Conservation (phyloP, 2,329 filamentous ascomycete genomes). For the Botryosphaeria dothidea region DNA sequence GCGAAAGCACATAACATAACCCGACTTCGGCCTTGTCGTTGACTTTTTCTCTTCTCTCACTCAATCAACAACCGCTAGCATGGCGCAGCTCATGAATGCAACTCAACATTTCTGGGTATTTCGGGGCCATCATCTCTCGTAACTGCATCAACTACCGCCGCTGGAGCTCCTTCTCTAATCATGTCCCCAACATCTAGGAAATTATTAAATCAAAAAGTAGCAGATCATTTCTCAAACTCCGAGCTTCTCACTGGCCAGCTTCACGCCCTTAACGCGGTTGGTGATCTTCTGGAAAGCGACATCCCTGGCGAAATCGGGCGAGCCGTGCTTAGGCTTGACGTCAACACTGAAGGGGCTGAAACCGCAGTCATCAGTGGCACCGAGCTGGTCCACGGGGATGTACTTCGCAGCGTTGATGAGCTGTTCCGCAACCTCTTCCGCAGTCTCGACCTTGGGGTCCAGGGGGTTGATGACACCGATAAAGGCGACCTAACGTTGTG, state of each 20-base stretch:
- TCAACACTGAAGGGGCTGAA: slow-evolving; percentile 34
- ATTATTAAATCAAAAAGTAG: background rate
- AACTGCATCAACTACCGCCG: background rate
- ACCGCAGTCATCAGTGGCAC: slow-evolving; percentile 35
- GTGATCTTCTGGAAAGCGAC: slow-evolving; percentile 34
- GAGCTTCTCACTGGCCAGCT: slow-evolving; percentile 30
- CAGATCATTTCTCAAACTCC: slow-evolving; percentile 21
- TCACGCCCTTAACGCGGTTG: slow-evolving; percentile 30
- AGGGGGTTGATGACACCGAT: slow-evolving; percentile 34
- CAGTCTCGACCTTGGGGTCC: slow-evolving; percentile 30
- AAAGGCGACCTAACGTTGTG: slow-evolving; percentile 27
- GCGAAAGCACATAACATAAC: no score
- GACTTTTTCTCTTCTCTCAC: background rate
- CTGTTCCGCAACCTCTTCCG: slow-evolving; percentile 31
- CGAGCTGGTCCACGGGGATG: slow-evolving; percentile 31
- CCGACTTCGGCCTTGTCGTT: background rate
- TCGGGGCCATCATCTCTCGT: background rate
- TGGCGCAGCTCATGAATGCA: background rate
- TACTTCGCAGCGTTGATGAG: slow-evolving; percentile 31
- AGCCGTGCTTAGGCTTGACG: slow-evolving; percentile 33
- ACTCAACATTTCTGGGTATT: background rate
- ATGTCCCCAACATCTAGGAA: background rate
- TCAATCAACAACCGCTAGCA: background rate
- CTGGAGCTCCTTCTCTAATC: slow-evolving; percentile 4
- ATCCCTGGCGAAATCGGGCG: slow-evolving; percentile 31